These are phyloP conservation scores for Verticillium isaacii DNA, from an alignment of 2,329 filamentous ascomycete species.

Conservation along the genomic window DNA sequence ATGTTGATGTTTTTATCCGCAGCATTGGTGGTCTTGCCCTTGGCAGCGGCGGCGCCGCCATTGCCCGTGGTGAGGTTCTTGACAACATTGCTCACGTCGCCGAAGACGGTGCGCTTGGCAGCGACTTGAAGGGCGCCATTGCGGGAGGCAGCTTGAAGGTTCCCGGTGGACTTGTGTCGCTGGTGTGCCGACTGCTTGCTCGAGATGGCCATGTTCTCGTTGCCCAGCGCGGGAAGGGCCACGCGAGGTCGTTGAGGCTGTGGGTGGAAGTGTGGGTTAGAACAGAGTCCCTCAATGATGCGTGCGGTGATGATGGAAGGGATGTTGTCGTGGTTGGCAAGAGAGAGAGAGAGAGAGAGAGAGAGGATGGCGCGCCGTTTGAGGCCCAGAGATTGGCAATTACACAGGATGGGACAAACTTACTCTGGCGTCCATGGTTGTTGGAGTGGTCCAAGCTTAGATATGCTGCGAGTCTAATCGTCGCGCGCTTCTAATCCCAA, in stretches of 20 bases:
- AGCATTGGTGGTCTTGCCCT: constrained; percentile 30
- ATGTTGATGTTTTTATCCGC: constrained; percentile 20
- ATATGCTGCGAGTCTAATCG: not conserved
- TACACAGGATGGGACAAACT: not conserved
- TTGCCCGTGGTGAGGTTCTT: constrained; percentile 20
- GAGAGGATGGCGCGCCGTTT: not conserved
- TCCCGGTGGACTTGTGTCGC: constrained; percentile 74
- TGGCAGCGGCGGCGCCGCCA: constrained; percentile 21
- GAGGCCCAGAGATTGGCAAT: constrained; percentile 1
- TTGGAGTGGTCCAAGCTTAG: constrained; percentile 1
- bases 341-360: not conserved
- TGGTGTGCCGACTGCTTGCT: constrained; percentile 64
- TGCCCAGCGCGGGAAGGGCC: constrained; percentile 53
- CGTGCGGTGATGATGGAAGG: not conserved
- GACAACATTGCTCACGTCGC: constrained; percentile 72
- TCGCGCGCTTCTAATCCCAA: not conserved
- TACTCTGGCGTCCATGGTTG: constrained; percentile 14
- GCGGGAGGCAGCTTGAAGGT: constrained; percentile 46
- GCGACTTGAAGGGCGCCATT: constrained; percentile 56
- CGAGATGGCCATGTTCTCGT: constrained; percentile 62
- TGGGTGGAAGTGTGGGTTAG: not conserved
- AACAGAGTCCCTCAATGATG: not conserved
- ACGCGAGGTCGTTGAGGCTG: constrained; percentile 36
- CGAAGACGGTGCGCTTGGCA: constrained; percentile 74
- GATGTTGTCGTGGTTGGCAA: not conserved